Base-by-base conservation (phyloP, 2,329 filamentous ascomycete species). In the Trichothecium roseum region DNA sequence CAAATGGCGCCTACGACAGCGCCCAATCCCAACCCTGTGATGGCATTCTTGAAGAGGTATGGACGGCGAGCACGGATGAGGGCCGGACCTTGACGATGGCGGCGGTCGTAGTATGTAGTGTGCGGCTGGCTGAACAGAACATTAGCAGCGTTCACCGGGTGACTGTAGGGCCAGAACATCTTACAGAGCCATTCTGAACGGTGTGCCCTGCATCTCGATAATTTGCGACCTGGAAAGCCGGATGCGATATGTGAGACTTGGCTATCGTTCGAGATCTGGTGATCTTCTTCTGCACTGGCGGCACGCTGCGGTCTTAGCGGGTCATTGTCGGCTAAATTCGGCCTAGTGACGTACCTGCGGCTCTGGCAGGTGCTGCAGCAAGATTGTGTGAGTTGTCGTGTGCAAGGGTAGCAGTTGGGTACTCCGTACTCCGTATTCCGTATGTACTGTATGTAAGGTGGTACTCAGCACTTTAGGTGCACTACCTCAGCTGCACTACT, bases 21-120 rank as follows among this genome's bases (percentile, higher is more conserved):
- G 46, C 82, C 69, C 33, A 96, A 72, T 12, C 69, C 75, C n/a
- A 83, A 53, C 14, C 91, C 91, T 1, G 87, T 86, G 40, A 89
- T 50, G 18, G 81, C 72, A 61, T 98, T 98, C 67, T 84, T 93
- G 60, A 95, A 64, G 28, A 98, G 72, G 59, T 93, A 98, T 34
- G 91, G 91, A 49, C 85, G 79, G 50, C 93, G 80, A 37, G 91
- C 89, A 54, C 91, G 84, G 56, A 95, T 81, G 45, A 98, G 78
- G 37, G 93, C 84, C 33, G 87, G 81, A 41, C 84, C 84, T 60
- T 93, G 87, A 45, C 83, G 80, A 64, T 84, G 84, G 53, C 83
- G 73, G 55, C 80, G 78, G 63, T 94, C 84, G 69, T 96, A 98
- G 72, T 98, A 98, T 45, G 85, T 87, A 30, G 64, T 66, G 42